These are phyloP conservation scores for Pachyrhizus erosus DNA, from an alignment of 306 rosid species.

Conservation along the genomic window DNA sequence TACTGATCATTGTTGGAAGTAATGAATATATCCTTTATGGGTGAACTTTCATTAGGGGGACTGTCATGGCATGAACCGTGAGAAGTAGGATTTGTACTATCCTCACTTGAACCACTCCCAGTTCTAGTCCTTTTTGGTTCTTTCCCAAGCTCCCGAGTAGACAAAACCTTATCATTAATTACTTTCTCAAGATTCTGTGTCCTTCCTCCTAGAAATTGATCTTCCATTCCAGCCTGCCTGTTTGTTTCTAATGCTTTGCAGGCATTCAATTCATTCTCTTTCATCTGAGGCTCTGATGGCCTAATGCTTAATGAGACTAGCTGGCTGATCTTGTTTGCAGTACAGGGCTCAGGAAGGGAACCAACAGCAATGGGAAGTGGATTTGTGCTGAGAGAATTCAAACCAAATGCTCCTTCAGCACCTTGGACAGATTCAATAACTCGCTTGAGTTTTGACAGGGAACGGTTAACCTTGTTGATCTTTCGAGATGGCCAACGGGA, in stretches of 20 bases:
- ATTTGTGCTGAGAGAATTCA: constrained; percentile 66
- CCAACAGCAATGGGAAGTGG: constrained; percentile 61
- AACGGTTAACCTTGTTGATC: constrained; percentile 92
- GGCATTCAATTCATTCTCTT: constrained; percentile 58
- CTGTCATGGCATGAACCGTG: constrained; percentile 82
- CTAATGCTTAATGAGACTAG: constrained; percentile 44
- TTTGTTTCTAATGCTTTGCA: constrained; percentile 51
- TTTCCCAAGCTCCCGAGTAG: constrained; percentile 39
- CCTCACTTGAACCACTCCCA: constrained; percentile 76
- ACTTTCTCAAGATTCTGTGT: constrained; percentile 47
- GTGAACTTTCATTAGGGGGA: constrained; percentile 60
- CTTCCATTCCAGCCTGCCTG: constrained; percentile 45
- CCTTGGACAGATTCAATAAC: constrained; percentile 95
- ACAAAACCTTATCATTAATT: constrained; percentile 43
- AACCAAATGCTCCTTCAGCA: constrained; percentile 81
- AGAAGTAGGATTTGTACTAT: constrained; percentile 72
- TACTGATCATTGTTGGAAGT: constrained; percentile 54
- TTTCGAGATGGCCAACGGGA: constrained; percentile 99
- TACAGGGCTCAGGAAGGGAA: constrained; percentile 58
- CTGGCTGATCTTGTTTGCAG: constrained; percentile 54
- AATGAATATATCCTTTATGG: constrained; percentile 49
- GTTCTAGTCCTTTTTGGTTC: constrained; percentile 54
- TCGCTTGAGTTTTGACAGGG: constrained; percentile 84
- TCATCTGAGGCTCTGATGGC: constrained; percentile 51
- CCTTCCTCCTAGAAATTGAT: constrained; percentile 54